A percentile compares a stretch with the other conserved stretches of the same genome.
phyloP scores from a whole-genome alignment of 1,139 yeast genomes.

The Taphrina communis region DNA sequence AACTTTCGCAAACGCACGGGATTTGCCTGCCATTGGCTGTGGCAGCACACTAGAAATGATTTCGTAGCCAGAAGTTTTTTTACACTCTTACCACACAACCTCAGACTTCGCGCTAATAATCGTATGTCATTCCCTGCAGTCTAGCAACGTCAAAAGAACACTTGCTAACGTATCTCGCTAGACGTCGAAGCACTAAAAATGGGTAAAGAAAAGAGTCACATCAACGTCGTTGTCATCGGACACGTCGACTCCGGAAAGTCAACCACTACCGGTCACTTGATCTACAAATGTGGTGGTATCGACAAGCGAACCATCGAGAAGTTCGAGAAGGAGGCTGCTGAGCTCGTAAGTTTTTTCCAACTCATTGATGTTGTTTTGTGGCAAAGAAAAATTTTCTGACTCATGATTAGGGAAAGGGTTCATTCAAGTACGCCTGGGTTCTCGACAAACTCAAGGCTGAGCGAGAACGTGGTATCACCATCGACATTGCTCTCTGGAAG shows the following conservation, averaged over 20 bases:
- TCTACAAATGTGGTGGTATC: constrained; percentile 84
- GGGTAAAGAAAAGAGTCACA: constrained; percentile 69
- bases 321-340: constrained; percentile 99
- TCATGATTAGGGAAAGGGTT: constrained; percentile 72
- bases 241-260: constrained; percentile 99
- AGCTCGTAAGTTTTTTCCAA: constrained; percentile 56
- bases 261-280: constrained; percentile 98
- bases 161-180: constrained; percentile 17
- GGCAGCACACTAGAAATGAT: constrained; percentile 12
- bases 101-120: constrained; percentile 35
- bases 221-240: constrained; percentile 99
- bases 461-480: constrained; percentile 97
- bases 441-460: constrained; percentile 94
- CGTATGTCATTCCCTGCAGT: constrained; percentile 13
- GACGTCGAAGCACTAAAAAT: constrained; percentile 38
- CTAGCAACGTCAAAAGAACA: not conserved
- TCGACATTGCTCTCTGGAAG: constrained; percentile 93
- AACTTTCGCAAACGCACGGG: constrained; percentile 30
- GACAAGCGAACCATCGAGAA: constrained; percentile 98
- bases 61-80: constrained; percentile 17
- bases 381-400: constrained; percentile 40
- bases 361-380: not conserved
- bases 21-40: constrained; percentile 20
- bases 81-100: constrained; percentile 20
- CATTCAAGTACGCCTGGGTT: constrained; percentile 98